phyloP scores from a whole-genome alignment of 768 basidiomycete genomes.

The Dioszegia hungarica region DNA sequence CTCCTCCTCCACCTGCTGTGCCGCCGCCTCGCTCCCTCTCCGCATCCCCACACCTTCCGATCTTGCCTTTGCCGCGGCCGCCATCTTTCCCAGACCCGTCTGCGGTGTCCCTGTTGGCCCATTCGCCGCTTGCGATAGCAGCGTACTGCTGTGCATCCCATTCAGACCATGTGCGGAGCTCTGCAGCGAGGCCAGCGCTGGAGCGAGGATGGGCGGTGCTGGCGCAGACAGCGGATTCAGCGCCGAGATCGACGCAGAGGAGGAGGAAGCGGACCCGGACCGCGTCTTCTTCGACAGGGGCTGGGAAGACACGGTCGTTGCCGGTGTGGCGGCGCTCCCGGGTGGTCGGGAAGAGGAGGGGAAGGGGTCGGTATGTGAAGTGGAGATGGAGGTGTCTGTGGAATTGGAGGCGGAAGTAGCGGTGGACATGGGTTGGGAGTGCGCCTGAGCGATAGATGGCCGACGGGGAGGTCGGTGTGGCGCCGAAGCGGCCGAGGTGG shows the following conservation, averaged over 20 bases:
- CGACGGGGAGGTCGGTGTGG: not conserved
- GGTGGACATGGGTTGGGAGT: not conserved
- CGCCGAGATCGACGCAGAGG: not conserved
- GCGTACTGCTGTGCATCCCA: slow-evolving; percentile 5
- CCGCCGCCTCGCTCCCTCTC: slow-evolving; percentile 7
- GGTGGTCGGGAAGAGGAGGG: not conserved
- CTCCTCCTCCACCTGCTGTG: slow-evolving; percentile 24
- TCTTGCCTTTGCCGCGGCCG: slow-evolving; percentile 32
- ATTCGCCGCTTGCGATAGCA: not conserved
- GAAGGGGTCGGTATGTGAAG: not conserved
- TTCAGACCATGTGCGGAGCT: not conserved
- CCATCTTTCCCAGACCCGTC: slow-evolving; percentile 33
- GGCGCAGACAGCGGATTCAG: not conserved
- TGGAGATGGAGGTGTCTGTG: not conserved
- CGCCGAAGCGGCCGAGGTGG: not conserved
- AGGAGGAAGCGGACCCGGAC: not conserved
- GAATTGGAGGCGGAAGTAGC: not conserved
- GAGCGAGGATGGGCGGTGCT: not conserved
- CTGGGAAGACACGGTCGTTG: not conserved
- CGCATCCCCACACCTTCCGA: slow-evolving; percentile 17
- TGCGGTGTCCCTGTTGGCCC: slow-evolving; percentile 1
- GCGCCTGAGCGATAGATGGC: not conserved
- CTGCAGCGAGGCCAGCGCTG: not conserved
- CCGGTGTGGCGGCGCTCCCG: not conserved
- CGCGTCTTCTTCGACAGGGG: slow-evolving; percentile 1